Base-by-base conservation (phyloP, 208 protist species). In the Phytomonas sp. region DNA sequence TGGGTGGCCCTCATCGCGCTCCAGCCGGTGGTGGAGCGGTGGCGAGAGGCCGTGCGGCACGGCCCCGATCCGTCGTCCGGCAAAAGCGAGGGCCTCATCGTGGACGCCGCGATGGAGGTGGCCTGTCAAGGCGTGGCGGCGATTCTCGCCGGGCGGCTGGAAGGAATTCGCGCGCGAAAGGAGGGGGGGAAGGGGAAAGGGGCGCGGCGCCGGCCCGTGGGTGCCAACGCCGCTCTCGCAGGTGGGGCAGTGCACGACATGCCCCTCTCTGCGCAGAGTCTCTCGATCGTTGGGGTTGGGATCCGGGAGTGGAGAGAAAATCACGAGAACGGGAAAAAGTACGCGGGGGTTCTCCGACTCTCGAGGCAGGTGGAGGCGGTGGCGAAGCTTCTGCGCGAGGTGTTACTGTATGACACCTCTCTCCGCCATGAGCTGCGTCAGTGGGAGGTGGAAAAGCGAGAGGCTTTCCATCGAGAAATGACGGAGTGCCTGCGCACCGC, bases 351-450 rank as follows among this genome's bases (percentile, higher is more conserved):
- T 62, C 68, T 62, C 8, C 66, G 67, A 32, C 64, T 85, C 9
- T 66, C 68, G 26, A 53, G 74, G n/a, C 61, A 70, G 11, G 79
- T 84, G 33, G 71, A 60, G 15, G 60, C 77, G 11, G 46, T 78
- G 5, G 69, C 76, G 8, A 74, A 70, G n/a, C 66, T 91, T 8
- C 64, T 90, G 17, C 82, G 79, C n/a, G 78, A 81, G 37, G 23
- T 91, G 28, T 29, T 94, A 1, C 59, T 94, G 46, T 71, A 83
- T n/a, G 85, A 91, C 73, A 66, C 74, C 9, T 13, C 64, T 3
- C 64, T 91, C 46, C 88, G 85, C 80, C 69, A 78, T 26, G 77
- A 79, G 29, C 34, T 94, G 61, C 80, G 82, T 62, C 28, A 60
- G 15, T 68, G 80, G 37, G 76, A 64, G 9, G 56, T 65, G 20